phyloP scores from a whole-genome alignment of 202 grass and related monocot genomes.

The Alloteropsis angusta region DNA sequence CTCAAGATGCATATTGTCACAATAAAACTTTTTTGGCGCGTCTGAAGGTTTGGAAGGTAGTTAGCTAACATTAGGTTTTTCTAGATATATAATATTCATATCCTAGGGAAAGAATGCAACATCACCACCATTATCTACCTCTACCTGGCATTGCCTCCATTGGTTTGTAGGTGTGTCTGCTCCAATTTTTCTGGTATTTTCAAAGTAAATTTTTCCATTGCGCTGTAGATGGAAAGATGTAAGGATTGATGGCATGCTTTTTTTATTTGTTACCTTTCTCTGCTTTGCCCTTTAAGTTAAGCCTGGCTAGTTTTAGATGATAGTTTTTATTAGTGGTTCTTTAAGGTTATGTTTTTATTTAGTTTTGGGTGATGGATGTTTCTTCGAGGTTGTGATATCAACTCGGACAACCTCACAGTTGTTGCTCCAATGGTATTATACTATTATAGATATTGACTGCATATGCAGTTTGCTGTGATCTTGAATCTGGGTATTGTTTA shows the following conservation, averaged over 20 bases:
- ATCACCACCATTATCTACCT: background rate
- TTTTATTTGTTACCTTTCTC: background rate
- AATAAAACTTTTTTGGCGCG: background rate
- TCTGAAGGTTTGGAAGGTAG: constrained; percentile 18
- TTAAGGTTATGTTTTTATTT: background rate
- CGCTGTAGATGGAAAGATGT: no score
- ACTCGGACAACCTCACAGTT: background rate
- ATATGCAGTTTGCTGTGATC: background rate
- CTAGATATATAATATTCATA: background rate
- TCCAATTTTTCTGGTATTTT: background rate
- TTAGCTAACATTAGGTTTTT: constrained; percentile 20
- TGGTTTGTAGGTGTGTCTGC: background rate
- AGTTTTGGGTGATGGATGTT: background rate
- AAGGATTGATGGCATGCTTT: background rate
- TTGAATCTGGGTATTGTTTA: background rate
- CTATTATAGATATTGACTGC: background rate
- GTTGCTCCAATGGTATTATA: background rate
- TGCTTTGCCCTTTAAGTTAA: background rate
- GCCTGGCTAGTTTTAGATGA: background rate
- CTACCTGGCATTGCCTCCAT: background rate
- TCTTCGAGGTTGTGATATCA: background rate
- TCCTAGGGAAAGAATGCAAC: background rate
- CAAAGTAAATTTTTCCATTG: no score
- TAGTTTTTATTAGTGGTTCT: background rate
- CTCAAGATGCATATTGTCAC: constrained; percentile 29